Base-by-base conservation (phyloP, 2,329 filamentous ascomycete genomes). In the Colletotrichum sp. region DNA sequence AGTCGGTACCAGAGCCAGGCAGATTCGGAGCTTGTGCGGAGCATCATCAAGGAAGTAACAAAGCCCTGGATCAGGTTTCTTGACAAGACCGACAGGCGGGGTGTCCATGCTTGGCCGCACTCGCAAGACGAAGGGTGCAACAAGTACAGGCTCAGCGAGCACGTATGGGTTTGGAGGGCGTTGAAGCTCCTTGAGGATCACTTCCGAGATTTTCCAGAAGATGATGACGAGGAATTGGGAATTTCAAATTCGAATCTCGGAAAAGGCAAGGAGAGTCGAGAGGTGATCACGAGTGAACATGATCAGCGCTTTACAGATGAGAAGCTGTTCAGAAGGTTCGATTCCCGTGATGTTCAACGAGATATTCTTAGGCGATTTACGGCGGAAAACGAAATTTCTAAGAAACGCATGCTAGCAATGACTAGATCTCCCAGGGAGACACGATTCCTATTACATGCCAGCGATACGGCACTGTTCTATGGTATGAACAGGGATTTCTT, bases 241-340 rank as follows among this genome's bases (percentile, higher is more conserved):
- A 6, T 15, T 2, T 6, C 32, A 15, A 6, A 34, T 34, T 34
- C 32, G 32, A 34, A 38, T 4, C 36, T 16, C 6, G 15, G 6
- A 16, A 16, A 18, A 38, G 4, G 36, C 18, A 48, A 3, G 5
- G 38, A 48, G 18, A 3, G 0, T n/a, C 38, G 38, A 48, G 38
- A 48, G 0, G 18, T 12, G 0, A n/a, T 1, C 52, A 16, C 7
- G 4, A 1, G 0, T 18, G 8, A 64, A 28, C n/a, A 64, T 38
- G 36, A 38, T 18, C 4, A 38, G n/a, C 1, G 2, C 12, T 10
- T 21, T 0, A 36, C 28, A 18, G 26, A 58, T 4, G 15, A 58
- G 0, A 28, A 1, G 0, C 24, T 28, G 5, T 1, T 58, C 8
- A 58, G 21, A 21, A 28, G 12, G 5, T 43, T 65, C 8, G 5